phyloP scores from a whole-genome alignment of 345 rosid genomes.

The Acer negundo region DNA sequence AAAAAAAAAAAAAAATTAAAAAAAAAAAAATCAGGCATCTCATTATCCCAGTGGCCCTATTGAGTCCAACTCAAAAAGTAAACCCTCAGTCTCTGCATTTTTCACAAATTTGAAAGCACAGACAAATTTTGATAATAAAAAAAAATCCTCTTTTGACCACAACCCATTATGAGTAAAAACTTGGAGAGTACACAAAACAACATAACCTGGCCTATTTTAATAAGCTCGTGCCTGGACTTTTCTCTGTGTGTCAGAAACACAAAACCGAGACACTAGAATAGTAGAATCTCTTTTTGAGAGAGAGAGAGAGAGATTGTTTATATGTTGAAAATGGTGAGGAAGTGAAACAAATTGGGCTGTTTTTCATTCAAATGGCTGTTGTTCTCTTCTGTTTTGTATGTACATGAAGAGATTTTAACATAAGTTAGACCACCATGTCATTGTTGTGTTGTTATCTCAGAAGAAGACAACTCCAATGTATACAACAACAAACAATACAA shows the following conservation, averaged over 20 bases:
- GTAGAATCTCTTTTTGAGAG: neutral
- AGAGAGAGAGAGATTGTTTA: constrained; percentile 17
- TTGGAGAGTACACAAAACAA: constrained; percentile 22
- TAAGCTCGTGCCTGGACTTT: constrained; percentile 41
- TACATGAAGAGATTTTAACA: constrained; percentile 36
- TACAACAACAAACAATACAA: constrained; percentile 42
- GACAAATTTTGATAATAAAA: neutral
- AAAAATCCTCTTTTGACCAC: constrained; percentile 23
- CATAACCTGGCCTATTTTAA: constrained; percentile 37
- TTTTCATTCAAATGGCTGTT: constrained; percentile 8
- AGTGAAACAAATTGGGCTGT: constrained; percentile 24
- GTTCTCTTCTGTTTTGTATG: constrained; percentile 45
- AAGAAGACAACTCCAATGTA: constrained; percentile 58
- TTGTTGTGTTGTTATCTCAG: constrained; percentile 15
- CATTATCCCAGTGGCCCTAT: neutral
- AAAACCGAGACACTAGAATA: constrained; percentile 39
- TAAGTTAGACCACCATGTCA: constrained; percentile 18
- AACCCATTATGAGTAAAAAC: constrained; percentile 17
- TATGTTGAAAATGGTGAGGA: constrained; percentile 39
- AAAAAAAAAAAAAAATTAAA: too few species aligned
- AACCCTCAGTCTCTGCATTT: constrained; percentile 8
- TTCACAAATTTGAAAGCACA: neutral
- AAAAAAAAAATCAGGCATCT: constrained; percentile 6
- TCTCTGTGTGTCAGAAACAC: constrained; percentile 39
- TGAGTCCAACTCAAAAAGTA: constrained; percentile 13